Conservation (phyloP, 1,139 yeast species). For the Hyphopichia fennica region DNA sequence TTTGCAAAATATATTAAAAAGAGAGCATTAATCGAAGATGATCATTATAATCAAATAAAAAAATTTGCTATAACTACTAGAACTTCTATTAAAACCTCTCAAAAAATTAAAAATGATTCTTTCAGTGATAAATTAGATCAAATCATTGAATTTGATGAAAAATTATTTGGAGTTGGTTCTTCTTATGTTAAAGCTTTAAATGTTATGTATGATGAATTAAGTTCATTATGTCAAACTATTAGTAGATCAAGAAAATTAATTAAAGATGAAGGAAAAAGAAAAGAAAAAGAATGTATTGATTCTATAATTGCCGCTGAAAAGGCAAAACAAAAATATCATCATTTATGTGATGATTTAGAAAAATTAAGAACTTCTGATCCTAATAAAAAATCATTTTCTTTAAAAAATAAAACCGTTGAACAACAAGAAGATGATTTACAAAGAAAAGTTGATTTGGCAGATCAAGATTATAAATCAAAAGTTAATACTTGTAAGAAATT, state of each 20-base stretch:
- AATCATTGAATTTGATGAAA: conserved; percentile 76
- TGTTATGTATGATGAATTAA: conserved; percentile 82
- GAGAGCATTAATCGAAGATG: conserved; percentile 77
- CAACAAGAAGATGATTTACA: conserved; percentile 93
- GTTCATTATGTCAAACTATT: conserved; percentile 69
- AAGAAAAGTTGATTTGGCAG: conserved; percentile 79
- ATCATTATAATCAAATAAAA: conserved; percentile 69
- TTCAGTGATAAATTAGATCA: conserved; percentile 66
- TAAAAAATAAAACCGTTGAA: conserved; percentile 74
- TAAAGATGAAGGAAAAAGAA: conserved; percentile 78
- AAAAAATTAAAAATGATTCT: conserved; percentile 64
- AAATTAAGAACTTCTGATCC: conserved; percentile 81
- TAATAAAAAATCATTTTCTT: conserved; percentile 73
- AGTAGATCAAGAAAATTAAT: conserved; percentile 68
- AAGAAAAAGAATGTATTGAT: conserved; percentile 82
- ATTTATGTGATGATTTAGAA: conserved; percentile 84
- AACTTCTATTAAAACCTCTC: conserved; percentile 48
- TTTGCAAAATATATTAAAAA: conserved; percentile 75
- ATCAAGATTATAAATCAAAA: conserved; percentile 77
- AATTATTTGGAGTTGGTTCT: conserved; percentile 66
- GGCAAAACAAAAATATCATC: conserved; percentile 79
- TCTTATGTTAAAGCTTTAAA: conserved; percentile 79
- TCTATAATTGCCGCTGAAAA: conserved; percentile 83
- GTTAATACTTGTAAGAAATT: conserved; percentile 72
- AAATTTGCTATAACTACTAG: conserved; percentile 62